Percentiles rank a stretch among this genome's conserved stretches.
Evolutionary conservation across 176 grass and related monocot genomes (phyloP).

Genomic region (Oryza nivara): DNA sequence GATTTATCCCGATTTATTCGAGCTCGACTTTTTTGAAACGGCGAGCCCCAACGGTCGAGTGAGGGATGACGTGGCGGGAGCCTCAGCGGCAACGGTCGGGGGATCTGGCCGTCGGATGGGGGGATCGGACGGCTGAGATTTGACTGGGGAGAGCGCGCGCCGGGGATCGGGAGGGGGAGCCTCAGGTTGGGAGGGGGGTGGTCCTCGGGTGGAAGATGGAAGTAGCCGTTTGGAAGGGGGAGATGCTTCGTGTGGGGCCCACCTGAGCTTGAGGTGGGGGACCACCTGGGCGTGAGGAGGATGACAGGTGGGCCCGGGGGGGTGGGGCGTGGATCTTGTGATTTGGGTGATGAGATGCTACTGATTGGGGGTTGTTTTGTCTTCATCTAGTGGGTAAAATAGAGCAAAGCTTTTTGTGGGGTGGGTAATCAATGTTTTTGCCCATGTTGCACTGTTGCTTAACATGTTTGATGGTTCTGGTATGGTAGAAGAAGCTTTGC

Average conservation of each 20-base stretch:
- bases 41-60: constrained; percentile 58
- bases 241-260: not conserved
- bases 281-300: too few relatives aligned
- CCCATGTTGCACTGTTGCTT: not conserved
- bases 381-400: not conserved
- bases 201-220: not conserved
- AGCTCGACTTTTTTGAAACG: constrained; percentile 40
- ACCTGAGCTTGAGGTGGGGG: not conserved
- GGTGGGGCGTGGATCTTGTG: not conserved
- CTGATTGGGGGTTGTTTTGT: not conserved
- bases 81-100: constrained; percentile 42
- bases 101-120: not conserved
- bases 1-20: constrained; percentile 39
- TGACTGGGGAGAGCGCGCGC: constrained; percentile 23
- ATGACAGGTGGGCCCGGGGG: constrained; percentile 23
- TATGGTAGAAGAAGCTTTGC: not conserved
- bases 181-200: too few relatives aligned
- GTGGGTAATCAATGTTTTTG: not conserved
- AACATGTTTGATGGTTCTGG: too few relatives aligned
- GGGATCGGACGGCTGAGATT: constrained; percentile 28
- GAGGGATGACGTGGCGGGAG: constrained; percentile 17
- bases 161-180: too few relatives aligned
- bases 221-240: constrained; percentile 29
- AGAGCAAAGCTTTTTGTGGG: not conserved
- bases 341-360: not conserved